Evolutionary conservation across 148 eudicot genomes (phyloP).

Genomic region (Vaccinium darrowii): DNA sequence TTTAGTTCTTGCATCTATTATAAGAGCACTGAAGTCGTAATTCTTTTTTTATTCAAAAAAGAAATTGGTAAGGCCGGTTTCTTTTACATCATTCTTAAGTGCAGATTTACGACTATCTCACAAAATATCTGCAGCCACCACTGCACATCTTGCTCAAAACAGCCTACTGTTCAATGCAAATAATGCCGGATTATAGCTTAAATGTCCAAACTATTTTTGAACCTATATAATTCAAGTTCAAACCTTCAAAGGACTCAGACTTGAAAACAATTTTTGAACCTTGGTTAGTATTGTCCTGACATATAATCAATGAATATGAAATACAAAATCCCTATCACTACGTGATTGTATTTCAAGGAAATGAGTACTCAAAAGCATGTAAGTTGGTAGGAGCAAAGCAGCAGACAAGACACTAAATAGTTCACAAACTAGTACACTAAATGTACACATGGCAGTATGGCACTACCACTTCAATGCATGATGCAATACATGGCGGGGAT

Average conservation of each 20-base stretch:
- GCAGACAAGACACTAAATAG: no score
- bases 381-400: neutral
- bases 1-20: neutral
- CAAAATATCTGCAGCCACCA: neutral
- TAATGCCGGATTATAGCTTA: neutral
- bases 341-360: neutral
- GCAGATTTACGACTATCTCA: neutral
- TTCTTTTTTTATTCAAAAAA: neutral
- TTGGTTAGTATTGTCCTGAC: neutral
- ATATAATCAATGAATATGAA: neutral
- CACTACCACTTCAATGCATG: no score
- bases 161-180: neutral
- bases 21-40: neutral
- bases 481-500: no score
- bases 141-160: neutral
- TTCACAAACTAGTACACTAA: no score
- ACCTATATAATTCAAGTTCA: neutral
- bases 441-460: no score
- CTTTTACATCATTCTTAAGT: neutral
- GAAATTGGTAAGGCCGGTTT: neutral
- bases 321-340: neutral
- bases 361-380: neutral
- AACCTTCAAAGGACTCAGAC: neutral
- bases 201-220: neutral
- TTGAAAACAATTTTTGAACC: neutral